Base-by-base conservation (phyloP, 306 rosid species). In the Astragalus membranaceus region DNA sequence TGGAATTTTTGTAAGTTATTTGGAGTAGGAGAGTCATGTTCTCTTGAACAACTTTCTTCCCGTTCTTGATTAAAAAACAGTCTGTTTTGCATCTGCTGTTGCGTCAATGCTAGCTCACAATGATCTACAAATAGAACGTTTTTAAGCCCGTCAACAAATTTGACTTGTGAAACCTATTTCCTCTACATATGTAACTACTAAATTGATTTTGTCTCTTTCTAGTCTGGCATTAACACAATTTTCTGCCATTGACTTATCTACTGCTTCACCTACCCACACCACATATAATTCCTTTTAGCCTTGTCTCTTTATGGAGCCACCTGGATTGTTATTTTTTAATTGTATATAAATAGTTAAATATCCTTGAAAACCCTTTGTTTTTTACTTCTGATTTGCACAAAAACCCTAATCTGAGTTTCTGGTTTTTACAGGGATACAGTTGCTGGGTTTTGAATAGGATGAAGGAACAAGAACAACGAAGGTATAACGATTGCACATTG, bases 361-460 rank as follows among this genome's bases (percentile, higher is more conserved):
- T 75, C 8, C 17, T 65, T 65, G 30, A 80, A 41, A 74, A n/a
- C n/a, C n/a, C n/a, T n/a, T n/a, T 46, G 62, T 32, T 75, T 70
- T 64, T 29, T 32, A 49, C 15, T 26, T 71, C 15, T 64, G 52
- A 64, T 69, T 49, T 63, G 47, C 50, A 26, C n/a, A n/a, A n/a
- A n/a, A n/a, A n/a, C n/a, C n/a, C n/a, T n/a, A n/a, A n/a, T n/a
- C n/a, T n/a, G n/a, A n/a, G n/a, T n/a, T n/a, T n/a, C n/a, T n/a
- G n/a, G n/a, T n/a, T n/a, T n/a, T n/a, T n/a, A n/a, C n/a, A n/a
- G n/a, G n/a, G n/a, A n/a, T n/a, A n/a, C n/a, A n/a, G n/a, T n/a
- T n/a, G n/a, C n/a, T n/a, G n/a, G n/a, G n/a, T n/a, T n/a, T n/a
- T n/a, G n/a, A n/a, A n/a, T n/a, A n/a, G n/a, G n/a, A n/a, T n/a